Base-by-base conservation (phyloP, 345 rosid species). In the Melastoma malabathricum region DNA sequence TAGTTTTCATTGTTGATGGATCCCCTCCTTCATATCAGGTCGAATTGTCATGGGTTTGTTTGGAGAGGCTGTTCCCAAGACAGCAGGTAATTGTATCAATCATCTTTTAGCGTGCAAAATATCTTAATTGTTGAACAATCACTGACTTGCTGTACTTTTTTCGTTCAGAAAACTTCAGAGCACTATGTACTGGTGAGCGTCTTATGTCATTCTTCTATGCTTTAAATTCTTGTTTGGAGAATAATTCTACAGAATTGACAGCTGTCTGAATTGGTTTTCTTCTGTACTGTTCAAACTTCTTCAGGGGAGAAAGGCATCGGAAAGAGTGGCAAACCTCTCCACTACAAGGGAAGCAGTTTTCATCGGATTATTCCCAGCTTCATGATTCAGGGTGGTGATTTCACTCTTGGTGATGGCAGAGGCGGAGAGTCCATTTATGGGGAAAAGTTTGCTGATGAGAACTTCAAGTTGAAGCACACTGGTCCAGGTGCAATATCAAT, bases 381-480 rank as follows among this genome's bases (percentile, higher is more conserved):
- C 57, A 92, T 84, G 99, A 52, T 88, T 29, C 97, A 88, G 44
- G 95, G 99, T 47, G 99, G 98, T 63, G 98, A 92, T 51, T 92
- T 92, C 48, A 92, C 98, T 0, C 97, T 64, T 31, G 98, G 98
- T 1, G 83, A 84, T 29, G 98, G 98, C 60, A 82, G 83, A 67
- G 99, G 97, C 20, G 97, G 97, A 46, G 97, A 92, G 65, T 92
- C 99, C 3, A 88, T 92, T 62, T 88, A 84, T 6, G 99, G 99
- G 43, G 82, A 83, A 74, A 88, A 88, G 75, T 92, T 92, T 71
- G 74, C 79, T 13, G 95, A 92, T 61, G 97, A 92, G 67, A 92
- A 87, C 58, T 92, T 92, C 80, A 83, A 87, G 82, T 58, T 92
- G 68, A 84, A 84, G 90, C 98, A 92, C 59, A 84, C 86, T 1